A percentile compares a stretch with the other conserved stretches of the same genome.
phyloP scores from a whole-genome alignment of 495 filamentous ascomycete genomes.

The Annulohypoxylon stygium region DNA sequence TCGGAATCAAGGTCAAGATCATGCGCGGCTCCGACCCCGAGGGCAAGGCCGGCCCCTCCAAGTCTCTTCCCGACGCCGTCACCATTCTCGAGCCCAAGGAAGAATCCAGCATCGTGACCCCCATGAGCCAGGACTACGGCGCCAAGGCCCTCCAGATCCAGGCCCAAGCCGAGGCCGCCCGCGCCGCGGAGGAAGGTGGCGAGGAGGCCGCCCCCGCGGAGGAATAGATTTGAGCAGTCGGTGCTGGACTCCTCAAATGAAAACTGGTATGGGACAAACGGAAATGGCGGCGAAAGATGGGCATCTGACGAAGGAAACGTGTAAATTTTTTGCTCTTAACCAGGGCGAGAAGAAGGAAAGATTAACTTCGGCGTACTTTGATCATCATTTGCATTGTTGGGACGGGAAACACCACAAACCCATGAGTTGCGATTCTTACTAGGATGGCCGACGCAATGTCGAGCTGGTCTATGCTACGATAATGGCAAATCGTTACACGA shows the following conservation, averaged over 20 bases:
- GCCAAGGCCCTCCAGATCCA: constrained; percentile 92
- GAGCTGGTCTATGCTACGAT: constrained; percentile 39
- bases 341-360: constrained; percentile 24
- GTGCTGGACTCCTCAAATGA: constrained; percentile 52
- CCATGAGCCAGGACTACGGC: constrained; percentile 97
- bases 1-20: constrained; percentile 99
- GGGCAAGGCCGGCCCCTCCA: constrained; percentile 96
- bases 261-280: constrained; percentile 13
- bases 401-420: constrained; percentile 41
- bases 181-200: constrained; percentile 75
- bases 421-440: constrained; percentile 31
- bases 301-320: constrained; percentile 21
- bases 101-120: constrained; percentile 92
- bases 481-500: constrained; percentile 47
- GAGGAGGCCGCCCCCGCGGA: constrained; percentile 65
- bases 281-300: constrained; percentile 26
- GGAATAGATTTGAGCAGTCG: constrained; percentile 58
- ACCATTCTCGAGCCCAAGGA: constrained; percentile 99
- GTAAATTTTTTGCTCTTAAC: constrained; percentile 18
- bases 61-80: constrained; percentile 96
- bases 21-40: constrained; percentile 99
- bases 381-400: constrained; percentile 52
- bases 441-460: constrained; percentile 32
- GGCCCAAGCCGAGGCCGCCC: constrained; percentile 70
- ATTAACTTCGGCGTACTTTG: constrained; percentile 51